Evolutionary conservation across 768 basidiomycete genomes (phyloP).

Genomic region (Gautieria morchelliformis): DNA sequence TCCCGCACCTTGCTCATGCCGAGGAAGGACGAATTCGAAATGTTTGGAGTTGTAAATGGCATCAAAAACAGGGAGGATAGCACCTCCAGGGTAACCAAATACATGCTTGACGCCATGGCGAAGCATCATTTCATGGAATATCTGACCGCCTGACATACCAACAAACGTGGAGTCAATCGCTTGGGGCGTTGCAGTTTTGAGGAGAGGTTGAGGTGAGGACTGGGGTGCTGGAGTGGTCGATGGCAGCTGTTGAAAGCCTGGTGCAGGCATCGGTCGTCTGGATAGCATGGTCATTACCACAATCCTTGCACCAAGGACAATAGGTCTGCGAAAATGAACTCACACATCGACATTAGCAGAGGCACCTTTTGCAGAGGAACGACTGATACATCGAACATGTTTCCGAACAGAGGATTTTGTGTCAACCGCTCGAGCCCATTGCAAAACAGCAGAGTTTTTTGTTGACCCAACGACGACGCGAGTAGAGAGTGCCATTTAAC

Average conservation of each 20-base stretch:
- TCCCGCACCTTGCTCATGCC: conserved; percentile 96
- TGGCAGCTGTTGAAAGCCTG: conserved; percentile 37
- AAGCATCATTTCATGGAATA: conserved; percentile 99
- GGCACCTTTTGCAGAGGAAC: conserved; percentile 51
- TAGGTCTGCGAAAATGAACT: not conserved
- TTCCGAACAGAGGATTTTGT: conserved; percentile 76
- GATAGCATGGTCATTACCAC: not conserved
- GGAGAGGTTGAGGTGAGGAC: conserved; percentile 23
- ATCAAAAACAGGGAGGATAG: conserved; percentile 98
- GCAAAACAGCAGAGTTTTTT: not conserved
- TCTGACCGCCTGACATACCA: conserved; percentile 91
- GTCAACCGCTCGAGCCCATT: conserved; percentile 43
- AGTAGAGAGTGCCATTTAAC: not conserved
- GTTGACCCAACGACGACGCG: not conserved
- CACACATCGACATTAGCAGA: conserved; percentile 23
- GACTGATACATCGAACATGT: conserved; percentile 67
- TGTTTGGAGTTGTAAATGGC: conserved; percentile 95
- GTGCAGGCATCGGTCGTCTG: conserved; percentile 56
- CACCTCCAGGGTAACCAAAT: conserved; percentile 97
- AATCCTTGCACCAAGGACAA: not conserved
- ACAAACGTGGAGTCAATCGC: conserved; percentile 72
- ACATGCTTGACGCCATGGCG: conserved; percentile 93
- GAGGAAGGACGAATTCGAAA: conserved; percentile 91
- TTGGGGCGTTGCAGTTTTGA: conserved; percentile 22
- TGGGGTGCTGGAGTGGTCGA: conserved; percentile 26